phyloP scores from a whole-genome alignment of 202 grass and related monocot genomes.

The Setaria viridis region DNA sequence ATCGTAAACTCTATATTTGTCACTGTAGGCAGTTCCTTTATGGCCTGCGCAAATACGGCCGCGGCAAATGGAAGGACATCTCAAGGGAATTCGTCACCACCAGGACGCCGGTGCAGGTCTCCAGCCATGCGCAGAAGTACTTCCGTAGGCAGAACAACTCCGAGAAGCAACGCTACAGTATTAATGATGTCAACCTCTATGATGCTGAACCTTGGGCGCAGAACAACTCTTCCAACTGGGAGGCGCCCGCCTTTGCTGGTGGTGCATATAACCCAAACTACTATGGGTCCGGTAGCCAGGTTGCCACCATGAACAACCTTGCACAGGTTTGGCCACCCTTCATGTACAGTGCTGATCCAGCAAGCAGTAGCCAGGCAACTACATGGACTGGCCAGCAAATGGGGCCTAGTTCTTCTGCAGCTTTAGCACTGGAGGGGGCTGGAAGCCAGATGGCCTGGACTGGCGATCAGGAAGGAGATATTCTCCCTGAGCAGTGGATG shows the following conservation, averaged over 20 bases:
- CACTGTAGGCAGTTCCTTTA: conserved; percentile 3
- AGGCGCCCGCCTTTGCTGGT: no score
- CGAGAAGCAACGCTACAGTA: not conserved
- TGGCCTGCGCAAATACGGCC: not conserved
- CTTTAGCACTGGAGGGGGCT: no score
- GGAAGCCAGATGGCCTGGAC: not conserved
- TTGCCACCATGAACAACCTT: no score
- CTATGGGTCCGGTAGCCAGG: not conserved
- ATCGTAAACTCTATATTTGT: not conserved
- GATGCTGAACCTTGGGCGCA: not conserved
- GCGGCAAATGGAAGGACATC: conserved; percentile 33
- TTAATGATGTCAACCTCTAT: not conserved
- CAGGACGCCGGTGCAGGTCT: not conserved
- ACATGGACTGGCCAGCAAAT: no score
- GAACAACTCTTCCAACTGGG: no score
- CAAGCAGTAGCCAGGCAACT: no score
- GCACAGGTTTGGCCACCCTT: no score
- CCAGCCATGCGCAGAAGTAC: conserved; percentile 41
- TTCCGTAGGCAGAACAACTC: not conserved
- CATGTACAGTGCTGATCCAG: no score
- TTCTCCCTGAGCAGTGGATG: not conserved
- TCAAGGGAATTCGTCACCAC: conserved; percentile 7
- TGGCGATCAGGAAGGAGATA: not conserved
- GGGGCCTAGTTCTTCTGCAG: no score
- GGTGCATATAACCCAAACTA: no score